A percentile compares a stretch with the other conserved stretches of the same genome.
These are phyloP conservation scores for Corynespora cassiicola DNA, from an alignment of 2,329 filamentous ascomycete genomes.

Conservation along the genomic window DNA sequence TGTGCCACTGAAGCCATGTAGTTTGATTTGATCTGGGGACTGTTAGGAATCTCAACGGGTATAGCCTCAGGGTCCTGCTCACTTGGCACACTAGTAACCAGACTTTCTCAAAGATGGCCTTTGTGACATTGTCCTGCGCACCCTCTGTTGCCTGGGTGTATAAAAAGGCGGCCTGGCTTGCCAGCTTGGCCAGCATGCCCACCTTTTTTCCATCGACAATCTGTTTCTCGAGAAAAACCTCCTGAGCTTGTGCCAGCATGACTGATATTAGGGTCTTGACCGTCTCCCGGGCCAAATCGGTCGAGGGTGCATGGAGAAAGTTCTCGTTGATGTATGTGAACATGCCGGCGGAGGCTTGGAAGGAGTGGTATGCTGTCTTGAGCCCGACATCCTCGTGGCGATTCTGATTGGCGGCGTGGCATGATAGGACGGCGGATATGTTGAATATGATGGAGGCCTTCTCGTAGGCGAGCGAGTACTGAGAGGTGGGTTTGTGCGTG, in stretches of 20 bases:
- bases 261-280: slow-evolving; percentile 93
- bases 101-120: slow-evolving; percentile 90
- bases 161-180: slow-evolving; percentile 86
- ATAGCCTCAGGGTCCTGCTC: slow-evolving; percentile 31
- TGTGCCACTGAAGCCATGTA: slow-evolving; percentile 87
- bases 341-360: slow-evolving; percentile 98
- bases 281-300: slow-evolving; percentile 93
- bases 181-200: slow-evolving; percentile 88
- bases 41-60: slow-evolving; percentile 4
- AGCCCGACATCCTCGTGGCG: slow-evolving; percentile 89
- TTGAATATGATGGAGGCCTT: slow-evolving; percentile 99
- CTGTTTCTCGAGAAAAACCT: slow-evolving; percentile 97
- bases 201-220: slow-evolving; percentile 91
- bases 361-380: slow-evolving; percentile 97
- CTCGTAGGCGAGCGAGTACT: slow-evolving; percentile 96
- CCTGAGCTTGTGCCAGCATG: slow-evolving; percentile 94
- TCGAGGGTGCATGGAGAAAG: slow-evolving; percentile 94
- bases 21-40: slow-evolving; percentile 72
- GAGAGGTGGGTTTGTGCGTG: slow-evolving; percentile 94
- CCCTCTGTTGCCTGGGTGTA: slow-evolving; percentile 90
- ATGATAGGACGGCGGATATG: slow-evolving; percentile 95
- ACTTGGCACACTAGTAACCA: slow-evolving; percentile 87
- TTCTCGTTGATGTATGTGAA: slow-evolving; percentile 99
- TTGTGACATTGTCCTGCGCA: slow-evolving; percentile 89
- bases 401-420: slow-evolving; percentile 92